These are phyloP conservation scores for Agaricus subrufescens DNA, from an alignment of 768 basidiomycete genomes.

Conservation along the genomic window DNA sequence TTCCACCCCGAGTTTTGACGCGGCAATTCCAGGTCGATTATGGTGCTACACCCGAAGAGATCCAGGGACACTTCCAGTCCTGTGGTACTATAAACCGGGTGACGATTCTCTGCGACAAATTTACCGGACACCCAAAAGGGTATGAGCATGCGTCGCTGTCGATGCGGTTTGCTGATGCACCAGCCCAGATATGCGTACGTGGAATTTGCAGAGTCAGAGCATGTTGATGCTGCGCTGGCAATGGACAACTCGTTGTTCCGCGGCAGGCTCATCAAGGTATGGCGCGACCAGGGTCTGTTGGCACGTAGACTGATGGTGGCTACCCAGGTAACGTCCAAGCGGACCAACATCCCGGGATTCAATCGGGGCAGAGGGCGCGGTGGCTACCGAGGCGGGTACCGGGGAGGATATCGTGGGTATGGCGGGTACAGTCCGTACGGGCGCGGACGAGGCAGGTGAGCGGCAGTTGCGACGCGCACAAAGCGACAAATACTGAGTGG, in stretches of 20 bases:
- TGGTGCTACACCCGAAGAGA: conserved; percentile 94
- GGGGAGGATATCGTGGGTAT: conserved; percentile 46
- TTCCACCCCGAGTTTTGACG: conserved; percentile 10
- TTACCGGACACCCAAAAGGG: conserved; percentile 99
- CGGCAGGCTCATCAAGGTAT: conserved; percentile 86
- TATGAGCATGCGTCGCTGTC: conserved; percentile 22
- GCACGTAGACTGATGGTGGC: background rate
- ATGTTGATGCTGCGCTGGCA: conserved; percentile 85
- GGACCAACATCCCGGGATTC: conserved; percentile 94
- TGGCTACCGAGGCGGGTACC: conserved; percentile 48
- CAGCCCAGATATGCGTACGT: conserved; percentile 88
- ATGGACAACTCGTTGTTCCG: conserved; percentile 97
- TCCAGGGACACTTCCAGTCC: conserved; percentile 94
- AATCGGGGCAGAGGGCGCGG: conserved; percentile 76
- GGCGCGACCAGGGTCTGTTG: background rate
- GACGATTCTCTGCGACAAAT: conserved; percentile 99
- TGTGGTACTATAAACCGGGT: conserved; percentile 99
- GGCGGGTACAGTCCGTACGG: conserved; percentile 58
- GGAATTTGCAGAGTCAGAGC: conserved; percentile 92
- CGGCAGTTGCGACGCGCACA: background rate
- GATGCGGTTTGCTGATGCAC: background rate
- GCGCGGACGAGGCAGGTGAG: conserved; percentile 72
- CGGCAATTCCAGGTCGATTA: conserved; percentile 80
- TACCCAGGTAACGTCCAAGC: conserved; percentile 83
- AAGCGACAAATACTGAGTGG: background rate